Evolutionary conservation across 805 yeast species (phyloP).

Genomic region (Candida quercuum): DNA sequence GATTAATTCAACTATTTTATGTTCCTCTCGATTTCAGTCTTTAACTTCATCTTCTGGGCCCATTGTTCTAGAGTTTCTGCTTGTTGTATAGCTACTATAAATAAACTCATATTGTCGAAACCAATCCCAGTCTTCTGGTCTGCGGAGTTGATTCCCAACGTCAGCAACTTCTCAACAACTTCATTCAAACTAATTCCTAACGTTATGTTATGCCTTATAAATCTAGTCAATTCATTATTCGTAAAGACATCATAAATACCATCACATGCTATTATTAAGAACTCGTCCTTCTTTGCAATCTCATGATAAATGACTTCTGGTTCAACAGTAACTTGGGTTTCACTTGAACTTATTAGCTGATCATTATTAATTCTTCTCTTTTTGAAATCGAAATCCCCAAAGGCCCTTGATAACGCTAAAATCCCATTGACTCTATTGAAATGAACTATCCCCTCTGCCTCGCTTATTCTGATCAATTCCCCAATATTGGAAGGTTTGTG

Average conservation of each 20-base stretch:
- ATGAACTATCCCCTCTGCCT: conserved; percentile 93
- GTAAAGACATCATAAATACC: conserved; percentile 77
- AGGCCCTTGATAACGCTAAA: conserved; percentile 87
- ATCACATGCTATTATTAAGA: conserved; percentile 72
- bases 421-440: conserved; percentile 94
- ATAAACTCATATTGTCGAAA: conserved; percentile 75
- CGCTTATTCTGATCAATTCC: conserved; percentile 82
- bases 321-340: conserved; percentile 73
- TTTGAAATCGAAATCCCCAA: conserved; percentile 66
- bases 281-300: conserved; percentile 48
- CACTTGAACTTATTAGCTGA: conserved; percentile 24
- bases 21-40: conserved; percentile 29
- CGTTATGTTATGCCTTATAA: conserved; percentile 53
- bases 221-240: conserved; percentile 45
- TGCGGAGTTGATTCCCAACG: conserved; percentile 65
- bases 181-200: conserved; percentile 54
- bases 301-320: conserved; percentile 67
- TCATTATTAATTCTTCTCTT: conserved; percentile 16
- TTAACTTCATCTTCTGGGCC: conserved; percentile 48
- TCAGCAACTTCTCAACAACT: conserved; percentile 53
- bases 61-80: conserved; percentile 45
- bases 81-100: conserved; percentile 58
- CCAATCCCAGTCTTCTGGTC: conserved; percentile 74
- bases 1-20: conserved; percentile 8
- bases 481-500: conserved; percentile 97